phyloP scores from a whole-genome alignment of 2,329 filamentous ascomycete species.

The Trichoderma pleuroti region DNA sequence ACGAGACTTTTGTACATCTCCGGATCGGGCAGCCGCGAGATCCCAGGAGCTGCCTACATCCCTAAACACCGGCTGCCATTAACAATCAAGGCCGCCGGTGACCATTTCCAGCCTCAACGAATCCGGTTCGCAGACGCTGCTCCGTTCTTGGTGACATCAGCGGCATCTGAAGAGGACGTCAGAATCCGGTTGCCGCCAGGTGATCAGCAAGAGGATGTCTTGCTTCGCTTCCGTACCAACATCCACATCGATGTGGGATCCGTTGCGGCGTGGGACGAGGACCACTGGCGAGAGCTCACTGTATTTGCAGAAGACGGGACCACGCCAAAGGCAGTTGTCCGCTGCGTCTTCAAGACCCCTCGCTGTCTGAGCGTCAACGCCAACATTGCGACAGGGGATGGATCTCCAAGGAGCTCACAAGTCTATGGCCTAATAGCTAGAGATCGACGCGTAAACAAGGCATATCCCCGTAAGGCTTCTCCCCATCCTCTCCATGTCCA shows the following conservation, averaged over 20 bases:
- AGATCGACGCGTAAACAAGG: slow-evolving; percentile 22
- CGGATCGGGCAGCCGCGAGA: slow-evolving; percentile 19
- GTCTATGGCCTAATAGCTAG: slow-evolving; percentile 23
- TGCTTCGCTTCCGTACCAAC: slow-evolving; percentile 22
- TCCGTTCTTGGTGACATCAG: slow-evolving; percentile 22
- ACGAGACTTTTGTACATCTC: slow-evolving; percentile 20
- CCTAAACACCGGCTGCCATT: slow-evolving; percentile 17
- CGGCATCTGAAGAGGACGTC: slow-evolving; percentile 22
- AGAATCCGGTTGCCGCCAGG: slow-evolving; percentile 16
- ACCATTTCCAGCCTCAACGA: slow-evolving; percentile 19
- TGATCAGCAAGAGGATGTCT: slow-evolving; percentile 19
- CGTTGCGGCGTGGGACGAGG: slow-evolving; percentile 20
- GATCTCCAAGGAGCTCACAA: slow-evolving; percentile 17
- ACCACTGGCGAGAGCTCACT: slow-evolving; percentile 21
- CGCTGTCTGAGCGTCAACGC: slow-evolving; percentile 23
- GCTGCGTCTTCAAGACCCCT: slow-evolving; percentile 22
- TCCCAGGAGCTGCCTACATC: slow-evolving; percentile 21
- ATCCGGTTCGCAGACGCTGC: slow-evolving; percentile 24
- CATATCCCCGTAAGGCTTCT: slow-evolving; percentile 20
- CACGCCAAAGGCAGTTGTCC: slow-evolving; percentile 20
- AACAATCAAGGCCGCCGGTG: slow-evolving; percentile 17
- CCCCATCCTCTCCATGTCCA: neutral
- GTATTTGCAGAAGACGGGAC: slow-evolving; percentile 15
- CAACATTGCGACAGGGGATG: slow-evolving; percentile 19
- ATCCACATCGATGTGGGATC: slow-evolving; percentile 23